Evolutionary conservation across 2,329 filamentous ascomycete genomes (phyloP).

Genomic region (Fusarium sororula): DNA sequence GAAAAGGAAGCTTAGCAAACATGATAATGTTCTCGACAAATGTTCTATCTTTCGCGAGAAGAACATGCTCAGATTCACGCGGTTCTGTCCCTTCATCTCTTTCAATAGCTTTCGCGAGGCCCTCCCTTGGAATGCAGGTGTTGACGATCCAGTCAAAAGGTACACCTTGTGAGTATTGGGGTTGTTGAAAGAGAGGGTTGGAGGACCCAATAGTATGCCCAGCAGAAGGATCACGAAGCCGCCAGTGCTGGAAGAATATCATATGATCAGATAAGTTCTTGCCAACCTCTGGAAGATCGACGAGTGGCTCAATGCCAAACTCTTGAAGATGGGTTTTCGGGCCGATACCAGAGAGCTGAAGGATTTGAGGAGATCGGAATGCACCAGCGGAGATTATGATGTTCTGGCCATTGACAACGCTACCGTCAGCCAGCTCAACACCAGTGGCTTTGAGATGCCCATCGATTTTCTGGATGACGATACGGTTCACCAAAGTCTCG

Average conservation of each 20-base stretch:
- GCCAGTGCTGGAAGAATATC: slow-evolving; percentile 44
- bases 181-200: slow-evolving; percentile 48
- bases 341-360: slow-evolving; percentile 60
- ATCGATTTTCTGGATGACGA: slow-evolving; percentile 16
- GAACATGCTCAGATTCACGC: slow-evolving; percentile 43
- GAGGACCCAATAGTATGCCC: slow-evolving; percentile 47
- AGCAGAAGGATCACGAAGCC: slow-evolving; percentile 45
- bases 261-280: slow-evolving; percentile 50
- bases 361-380: slow-evolving; percentile 57
- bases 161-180: slow-evolving; percentile 49
- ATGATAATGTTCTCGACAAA: slow-evolving; percentile 39
- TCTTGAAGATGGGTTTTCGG: slow-evolving; percentile 49
- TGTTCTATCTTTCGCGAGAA: slow-evolving; percentile 43
- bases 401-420: slow-evolving; percentile 40
- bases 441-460: slow-evolving; percentile 34
- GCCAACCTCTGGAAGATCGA: slow-evolving; percentile 60
- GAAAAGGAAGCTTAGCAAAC: slow-evolving; percentile 38
- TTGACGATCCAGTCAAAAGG: slow-evolving; percentile 51
- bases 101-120: slow-evolving; percentile 45
- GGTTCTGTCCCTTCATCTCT: slow-evolving; percentile 47
- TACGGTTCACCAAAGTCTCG: slow-evolving; percentile 35
- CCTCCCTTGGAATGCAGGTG: slow-evolving; percentile 39
- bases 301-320: slow-evolving; percentile 49
- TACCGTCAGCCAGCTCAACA: slow-evolving; percentile 43
- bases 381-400: slow-evolving; percentile 59